Base-by-base conservation (phyloP, 768 basidiomycete genomes). In the Boletus pseudopeckii region DNA sequence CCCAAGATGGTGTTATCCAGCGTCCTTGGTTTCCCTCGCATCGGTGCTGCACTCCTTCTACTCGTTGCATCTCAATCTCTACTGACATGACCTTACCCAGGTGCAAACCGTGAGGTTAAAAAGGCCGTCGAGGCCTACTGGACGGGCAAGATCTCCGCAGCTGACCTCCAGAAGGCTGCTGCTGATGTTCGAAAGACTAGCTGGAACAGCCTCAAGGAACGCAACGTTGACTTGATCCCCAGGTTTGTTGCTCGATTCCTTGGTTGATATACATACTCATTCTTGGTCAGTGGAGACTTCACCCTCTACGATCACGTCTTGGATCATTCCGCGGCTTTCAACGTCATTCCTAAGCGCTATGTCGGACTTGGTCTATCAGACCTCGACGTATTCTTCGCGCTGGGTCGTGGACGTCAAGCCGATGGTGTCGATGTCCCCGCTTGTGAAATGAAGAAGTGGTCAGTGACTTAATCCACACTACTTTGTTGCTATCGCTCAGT, bases 381-480 rank as follows among this genome's bases (percentile, higher is more conserved):
- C 58, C 85, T 98, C 60, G 96, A 99, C 75, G 86, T 94, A 70
- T 97, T 91, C 77, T 98, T 99, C 65, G 97, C 97, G 64, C 95
- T 98, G 90, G 97, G 96, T 50, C 96, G 97, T 75, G 97, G 97
- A 53, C 92, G 96, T 62, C 97, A 99, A 75, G 80, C 88, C 39
- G 90, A 84, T 59, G 88, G 85, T 55, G 95, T 98, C 64, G 97
- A 99, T 76, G 93, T 98, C 60, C 92, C 92, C 46, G 93, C 95
- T 45, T 92, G 84, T 59, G 95, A 98, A 80, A 98, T 98, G 97
- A 98, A 97, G 83, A 98, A 98, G 76, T 99, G 97, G 96, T 92
- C 68, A 64, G 85, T 77, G 30, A 36, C 38, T 41, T 33, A 24
- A 18, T 52, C 51, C 4, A 48, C 15, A 14, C 28, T 30, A 28